These are phyloP conservation scores for Trichophyton simii DNA, from an alignment of 2,329 filamentous ascomycete species.

Conservation along the genomic window DNA sequence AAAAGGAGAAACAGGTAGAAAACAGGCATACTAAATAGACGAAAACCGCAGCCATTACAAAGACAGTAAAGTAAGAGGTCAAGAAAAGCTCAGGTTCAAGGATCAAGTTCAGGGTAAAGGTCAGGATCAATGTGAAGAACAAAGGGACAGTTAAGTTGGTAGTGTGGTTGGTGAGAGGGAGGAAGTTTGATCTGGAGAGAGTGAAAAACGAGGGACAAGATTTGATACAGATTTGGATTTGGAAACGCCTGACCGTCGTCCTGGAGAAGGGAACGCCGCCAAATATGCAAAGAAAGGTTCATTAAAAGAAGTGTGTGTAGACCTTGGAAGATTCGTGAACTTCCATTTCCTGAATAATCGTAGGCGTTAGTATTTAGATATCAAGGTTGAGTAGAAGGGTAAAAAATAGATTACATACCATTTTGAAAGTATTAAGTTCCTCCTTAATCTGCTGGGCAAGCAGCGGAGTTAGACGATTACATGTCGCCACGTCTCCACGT, in stretches of 20 bases:
- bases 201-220: slow-evolving; percentile 8
- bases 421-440: slow-evolving; percentile 98
- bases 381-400: background rate
- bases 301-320: slow-evolving; percentile 99
- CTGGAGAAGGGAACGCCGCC: slow-evolving; percentile 11
- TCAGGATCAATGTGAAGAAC: background rate
- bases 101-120: too few relatives aligned
- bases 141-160: background rate
- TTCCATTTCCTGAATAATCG: slow-evolving; percentile 74
- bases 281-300: slow-evolving; percentile 10
- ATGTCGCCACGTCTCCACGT: slow-evolving; percentile 89
- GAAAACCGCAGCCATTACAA: background rate
- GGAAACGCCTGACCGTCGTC: slow-evolving; percentile 5
- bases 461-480: slow-evolving; percentile 93
- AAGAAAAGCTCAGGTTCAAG: background rate
- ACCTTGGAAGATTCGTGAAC: slow-evolving; percentile 98
- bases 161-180: background rate
- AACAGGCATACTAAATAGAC: background rate
- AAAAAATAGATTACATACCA: slow-evolving; percentile 49
- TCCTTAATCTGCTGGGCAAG: slow-evolving; percentile 98
- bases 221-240: background rate
- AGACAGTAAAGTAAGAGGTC: background rate
- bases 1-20: background rate
- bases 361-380: slow-evolving; percentile 10
- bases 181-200: slow-evolving; percentile 5